These are phyloP conservation scores for Pelagomonas calceolata DNA, from an alignment of 108 stramenopile genomes.

Conservation along the genomic window DNA sequence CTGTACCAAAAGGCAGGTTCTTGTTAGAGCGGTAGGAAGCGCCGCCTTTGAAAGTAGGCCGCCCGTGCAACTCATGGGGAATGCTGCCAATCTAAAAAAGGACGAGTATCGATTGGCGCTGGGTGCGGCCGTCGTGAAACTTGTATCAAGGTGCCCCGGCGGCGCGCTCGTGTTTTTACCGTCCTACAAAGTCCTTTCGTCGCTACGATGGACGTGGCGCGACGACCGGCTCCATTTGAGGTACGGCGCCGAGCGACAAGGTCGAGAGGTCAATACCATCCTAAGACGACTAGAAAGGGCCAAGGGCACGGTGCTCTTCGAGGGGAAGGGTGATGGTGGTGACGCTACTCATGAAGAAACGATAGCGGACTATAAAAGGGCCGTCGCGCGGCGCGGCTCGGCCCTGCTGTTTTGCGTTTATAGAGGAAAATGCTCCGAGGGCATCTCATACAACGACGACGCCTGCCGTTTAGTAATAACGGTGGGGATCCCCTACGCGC, in stretches of 20 bases:
- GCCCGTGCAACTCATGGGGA: conserved; percentile 32
- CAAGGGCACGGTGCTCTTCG: conserved; percentile 56
- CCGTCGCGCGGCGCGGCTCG: conserved; percentile 34
- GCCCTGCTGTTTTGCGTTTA: conserved; percentile 71
- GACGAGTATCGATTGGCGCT: conserved; percentile 44
- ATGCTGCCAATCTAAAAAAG: conserved; percentile 40
- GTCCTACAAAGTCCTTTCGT: neutral
- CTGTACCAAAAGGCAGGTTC: conserved; percentile 51
- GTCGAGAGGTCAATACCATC: conserved; percentile 16
- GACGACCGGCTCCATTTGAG: conserved; percentile 4
- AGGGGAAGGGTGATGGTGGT: conserved; percentile 44
- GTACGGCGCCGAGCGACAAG: conserved; percentile 8
- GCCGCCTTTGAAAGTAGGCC: neutral
- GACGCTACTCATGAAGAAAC: conserved; percentile 8
- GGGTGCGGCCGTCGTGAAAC: conserved; percentile 49
- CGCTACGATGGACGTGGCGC: neutral
- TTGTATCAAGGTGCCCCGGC: conserved; percentile 51
- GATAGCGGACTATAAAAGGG: conserved; percentile 34
- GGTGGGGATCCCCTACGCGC: conserved; percentile 12
- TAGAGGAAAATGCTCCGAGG: conserved; percentile 72
- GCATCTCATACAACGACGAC: conserved; percentile 38
- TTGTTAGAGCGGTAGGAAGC: neutral
- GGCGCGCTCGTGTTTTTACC: conserved; percentile 36
- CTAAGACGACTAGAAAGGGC: conserved; percentile 38
- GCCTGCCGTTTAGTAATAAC: conserved; percentile 1